These are phyloP conservation scores for Pterocarpus santalinus DNA, from an alignment of 306 rosid genomes.

Conservation along the genomic window DNA sequence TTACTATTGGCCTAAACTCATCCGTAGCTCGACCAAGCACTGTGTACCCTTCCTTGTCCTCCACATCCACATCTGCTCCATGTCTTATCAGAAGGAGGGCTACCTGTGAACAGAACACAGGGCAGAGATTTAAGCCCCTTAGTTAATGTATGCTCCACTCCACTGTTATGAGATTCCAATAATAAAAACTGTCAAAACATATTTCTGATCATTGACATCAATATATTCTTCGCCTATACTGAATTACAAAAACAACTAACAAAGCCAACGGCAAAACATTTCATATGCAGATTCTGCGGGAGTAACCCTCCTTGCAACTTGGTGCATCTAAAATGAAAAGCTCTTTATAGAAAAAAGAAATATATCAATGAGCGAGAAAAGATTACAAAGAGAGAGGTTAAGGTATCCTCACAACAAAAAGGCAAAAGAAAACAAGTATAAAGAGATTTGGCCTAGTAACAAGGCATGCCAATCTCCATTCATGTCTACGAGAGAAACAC, in stretches of 20 bases:
- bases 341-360: neutral
- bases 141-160: neutral
- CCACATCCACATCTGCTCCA: conserved; percentile 92
- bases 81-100: conserved; percentile 89
- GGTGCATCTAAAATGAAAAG: neutral
- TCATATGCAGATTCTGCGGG: neutral
- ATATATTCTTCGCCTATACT: neutral
- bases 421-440: too few relatives aligned
- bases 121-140: conserved; percentile 18
- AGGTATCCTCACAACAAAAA: too few relatives aligned
- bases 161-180: conserved; percentile 2
- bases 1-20: conserved; percentile 66
- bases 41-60: conserved; percentile 93
- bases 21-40: conserved; percentile 87
- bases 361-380: too few relatives aligned
- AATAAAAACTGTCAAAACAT: conserved; percentile 32
- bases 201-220: conserved; percentile 12
- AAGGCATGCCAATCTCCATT: too few relatives aligned
- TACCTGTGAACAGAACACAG: conserved; percentile 53
- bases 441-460: too few relatives aligned
- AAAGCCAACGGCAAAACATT: neutral
- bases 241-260: neutral
- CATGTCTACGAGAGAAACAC: too few relatives aligned
- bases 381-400: too few relatives aligned
- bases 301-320: neutral